Evolutionary conservation across 148 eudicot species (phyloP).

Genomic region (Dianthus caryophyllus): DNA sequence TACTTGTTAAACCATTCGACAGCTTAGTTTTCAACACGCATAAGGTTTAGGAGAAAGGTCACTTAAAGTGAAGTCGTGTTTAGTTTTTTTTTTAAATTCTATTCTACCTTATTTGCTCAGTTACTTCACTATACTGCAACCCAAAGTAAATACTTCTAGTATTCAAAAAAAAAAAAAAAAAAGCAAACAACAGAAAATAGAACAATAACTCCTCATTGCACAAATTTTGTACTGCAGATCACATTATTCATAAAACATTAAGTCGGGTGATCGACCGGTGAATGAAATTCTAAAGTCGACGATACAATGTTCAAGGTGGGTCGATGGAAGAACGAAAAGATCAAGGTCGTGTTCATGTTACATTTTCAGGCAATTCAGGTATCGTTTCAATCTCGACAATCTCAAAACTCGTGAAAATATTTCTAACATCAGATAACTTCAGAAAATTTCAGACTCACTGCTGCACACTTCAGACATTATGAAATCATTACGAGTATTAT

Average conservation of each 20-base stretch:
- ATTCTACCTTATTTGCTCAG: slow-evolving; percentile 10
- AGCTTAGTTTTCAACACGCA: slow-evolving; percentile 9
- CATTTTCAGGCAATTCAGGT: slow-evolving; percentile 95
- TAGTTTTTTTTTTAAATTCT: not conserved
- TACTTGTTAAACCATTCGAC: slow-evolving; percentile 4
- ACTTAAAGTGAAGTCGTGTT: slow-evolving; percentile 4
- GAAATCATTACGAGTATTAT: too few relatives aligned
- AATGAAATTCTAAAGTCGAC: slow-evolving; percentile 10
- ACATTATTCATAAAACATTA: too few relatives aligned
- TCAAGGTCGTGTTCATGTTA: slow-evolving; percentile 75
- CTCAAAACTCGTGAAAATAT: too few relatives aligned
- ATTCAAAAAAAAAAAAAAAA: slow-evolving; percentile 6
- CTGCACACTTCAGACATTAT: too few relatives aligned
- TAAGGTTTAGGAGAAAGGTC: slow-evolving; percentile 22
- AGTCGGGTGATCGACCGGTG: not conserved
- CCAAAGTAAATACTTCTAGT: not conserved
- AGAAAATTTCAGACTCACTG: too few relatives aligned
- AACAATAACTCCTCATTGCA: not conserved
- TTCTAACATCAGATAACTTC: too few relatives aligned
- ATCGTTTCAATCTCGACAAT: slow-evolving; percentile 14
- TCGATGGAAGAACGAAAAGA: slow-evolving; percentile 63
- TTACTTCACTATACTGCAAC: slow-evolving; percentile 19
- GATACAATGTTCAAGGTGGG: slow-evolving; percentile 75
- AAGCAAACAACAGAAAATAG: slow-evolving; percentile 7
- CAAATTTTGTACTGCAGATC: not conserved